These are phyloP conservation scores for Acer negundo DNA, from an alignment of 345 rosid species.

Conservation along the genomic window DNA sequence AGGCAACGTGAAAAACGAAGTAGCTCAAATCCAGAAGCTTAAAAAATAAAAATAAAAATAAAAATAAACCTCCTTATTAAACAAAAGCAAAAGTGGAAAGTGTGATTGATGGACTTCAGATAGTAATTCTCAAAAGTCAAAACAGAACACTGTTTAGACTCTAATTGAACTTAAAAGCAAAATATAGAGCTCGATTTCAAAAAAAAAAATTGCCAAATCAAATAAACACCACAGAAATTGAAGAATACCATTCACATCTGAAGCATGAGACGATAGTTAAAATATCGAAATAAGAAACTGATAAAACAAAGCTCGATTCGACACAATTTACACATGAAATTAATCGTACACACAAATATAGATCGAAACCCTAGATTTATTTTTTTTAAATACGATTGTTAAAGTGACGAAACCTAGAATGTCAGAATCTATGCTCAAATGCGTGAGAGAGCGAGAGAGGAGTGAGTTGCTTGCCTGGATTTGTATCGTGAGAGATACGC, in stretches of 20 bases:
- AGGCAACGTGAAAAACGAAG: too few species aligned
- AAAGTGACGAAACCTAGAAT: not conserved
- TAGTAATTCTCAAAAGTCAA: not conserved
- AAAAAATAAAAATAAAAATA: too few species aligned
- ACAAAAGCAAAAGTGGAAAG: not conserved
- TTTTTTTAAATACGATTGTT: not conserved
- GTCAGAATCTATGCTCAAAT: not conserved
- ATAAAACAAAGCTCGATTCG: not conserved
- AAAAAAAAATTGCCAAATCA: not conserved
- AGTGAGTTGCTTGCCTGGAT: conserved; percentile 20
- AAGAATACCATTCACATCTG: not conserved
- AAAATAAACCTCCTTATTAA: not conserved
- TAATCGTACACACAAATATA: not conserved
- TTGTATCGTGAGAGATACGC: not conserved
- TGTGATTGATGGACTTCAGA: not conserved
- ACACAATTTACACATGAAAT: not conserved
- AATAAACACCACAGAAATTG: not conserved
- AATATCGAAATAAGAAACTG: not conserved
- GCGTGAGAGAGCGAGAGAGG: not conserved
- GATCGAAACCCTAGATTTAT: not conserved
- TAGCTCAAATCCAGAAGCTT: too few species aligned
- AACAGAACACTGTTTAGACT: not conserved
- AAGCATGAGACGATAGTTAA: not conserved
- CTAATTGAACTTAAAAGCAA: not conserved
- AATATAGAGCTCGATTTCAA: not conserved